Evolutionary conservation across 306 rosid genomes (phyloP).

Genomic region (Quercus glauca): DNA sequence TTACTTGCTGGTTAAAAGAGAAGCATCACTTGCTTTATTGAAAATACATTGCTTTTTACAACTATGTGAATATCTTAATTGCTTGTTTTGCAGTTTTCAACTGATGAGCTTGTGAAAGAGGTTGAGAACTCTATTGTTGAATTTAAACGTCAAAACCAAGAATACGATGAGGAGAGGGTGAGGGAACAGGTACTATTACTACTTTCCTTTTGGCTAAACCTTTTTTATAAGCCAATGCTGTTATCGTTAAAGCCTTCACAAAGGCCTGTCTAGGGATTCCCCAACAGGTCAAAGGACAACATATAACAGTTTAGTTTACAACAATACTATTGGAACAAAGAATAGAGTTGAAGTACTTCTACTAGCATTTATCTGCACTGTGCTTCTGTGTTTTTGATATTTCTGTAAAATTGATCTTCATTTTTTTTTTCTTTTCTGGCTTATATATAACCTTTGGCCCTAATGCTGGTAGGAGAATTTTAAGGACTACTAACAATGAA

Average conservation of each 20-base stretch:
- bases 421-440: background rate
- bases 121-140: conserved; percentile 84
- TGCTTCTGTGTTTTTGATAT: background rate
- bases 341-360: conserved; percentile 5
- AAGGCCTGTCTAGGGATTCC: background rate
- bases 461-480: background rate
- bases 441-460: background rate
- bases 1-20: background rate
- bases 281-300: too few species aligned
- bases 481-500: conserved; percentile 3
- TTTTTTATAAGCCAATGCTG: conserved; percentile 9
- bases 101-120: conserved; percentile 83
- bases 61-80: background rate
- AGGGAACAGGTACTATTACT: conserved; percentile 51
- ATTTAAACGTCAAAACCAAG: conserved; percentile 78
- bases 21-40: conserved; percentile 11
- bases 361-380: conserved; percentile 1
- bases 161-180: conserved; percentile 84
- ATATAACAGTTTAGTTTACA: background rate
- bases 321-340: background rate
- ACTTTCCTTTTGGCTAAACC: conserved; percentile 2
- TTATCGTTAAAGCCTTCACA: conserved; percentile 14
- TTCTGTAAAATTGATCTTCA: background rate
- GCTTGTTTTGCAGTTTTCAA: conserved; percentile 51
- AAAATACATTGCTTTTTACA: conserved; percentile 14